Evolutionary conservation across 441 rosid genomes (phyloP).

Genomic region (Dalechampia spathulata): DNA sequence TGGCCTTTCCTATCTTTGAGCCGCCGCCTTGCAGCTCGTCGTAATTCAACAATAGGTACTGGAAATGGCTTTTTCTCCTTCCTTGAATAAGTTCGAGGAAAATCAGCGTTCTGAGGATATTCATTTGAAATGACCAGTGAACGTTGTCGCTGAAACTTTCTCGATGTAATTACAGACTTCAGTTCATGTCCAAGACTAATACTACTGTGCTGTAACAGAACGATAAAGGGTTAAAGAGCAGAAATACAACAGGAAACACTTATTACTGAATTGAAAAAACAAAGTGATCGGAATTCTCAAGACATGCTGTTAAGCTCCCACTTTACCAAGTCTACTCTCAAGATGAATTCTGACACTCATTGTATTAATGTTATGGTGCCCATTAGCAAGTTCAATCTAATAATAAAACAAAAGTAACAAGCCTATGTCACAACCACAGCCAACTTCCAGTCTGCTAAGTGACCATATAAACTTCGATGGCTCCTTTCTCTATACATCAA

Average conservation of each 20-base stretch:
- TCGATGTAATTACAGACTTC: conserved; percentile 20
- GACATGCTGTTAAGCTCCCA: neutral
- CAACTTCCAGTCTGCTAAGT: neutral
- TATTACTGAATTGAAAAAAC: neutral
- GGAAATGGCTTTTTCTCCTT: conserved; percentile 94
- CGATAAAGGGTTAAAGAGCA: conserved; percentile 1
- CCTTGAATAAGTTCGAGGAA: conserved; percentile 60
- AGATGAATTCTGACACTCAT: no score
- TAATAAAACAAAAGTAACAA: no score
- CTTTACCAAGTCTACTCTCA: no score
- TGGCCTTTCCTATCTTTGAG: conserved; percentile 54
- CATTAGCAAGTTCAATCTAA: no score
- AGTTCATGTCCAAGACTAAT: conserved; percentile 29
- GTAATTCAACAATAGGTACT: conserved; percentile 64
- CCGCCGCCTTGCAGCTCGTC: conserved; percentile 87
- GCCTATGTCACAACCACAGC: no score
- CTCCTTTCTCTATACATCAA: neutral
- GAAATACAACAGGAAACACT: neutral
- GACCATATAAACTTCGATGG: neutral
- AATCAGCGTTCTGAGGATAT: conserved; percentile 80
- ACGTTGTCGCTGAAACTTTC: conserved; percentile 22
- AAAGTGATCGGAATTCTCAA: neutral
- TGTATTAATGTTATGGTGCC: no score
- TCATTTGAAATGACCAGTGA: conserved; percentile 38
- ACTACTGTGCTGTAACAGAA: conserved; percentile 31